Base-by-base conservation (phyloP, 2,329 filamentous ascomycete species). In the Epichloe sibirici region DNA sequence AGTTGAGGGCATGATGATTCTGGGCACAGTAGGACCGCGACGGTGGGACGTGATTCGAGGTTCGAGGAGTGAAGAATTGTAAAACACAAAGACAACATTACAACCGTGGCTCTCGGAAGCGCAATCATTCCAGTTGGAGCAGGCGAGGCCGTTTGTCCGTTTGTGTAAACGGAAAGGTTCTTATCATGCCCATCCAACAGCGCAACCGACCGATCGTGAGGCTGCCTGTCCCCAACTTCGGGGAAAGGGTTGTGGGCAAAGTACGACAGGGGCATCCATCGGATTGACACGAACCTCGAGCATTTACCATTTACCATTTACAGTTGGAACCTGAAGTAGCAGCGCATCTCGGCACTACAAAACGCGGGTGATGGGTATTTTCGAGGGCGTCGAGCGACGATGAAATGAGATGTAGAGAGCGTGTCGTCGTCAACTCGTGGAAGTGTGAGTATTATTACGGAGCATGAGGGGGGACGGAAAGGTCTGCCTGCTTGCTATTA, bases 261-360 rank as follows among this genome's bases (percentile, higher is more conserved):
- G 21, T 4, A 35, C 37, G 45, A 37, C 37, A 43, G 21, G 35
- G 17, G 15, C 9, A 35, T 28, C 8, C 25, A 42, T 43, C n/a
- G 40, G 21, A 15, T 38, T 12, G 9, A 53, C 51, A 53, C 51
- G 48, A 50, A 53, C 51, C 51, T 50, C 48, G 47, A 43, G 23
- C 25, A 28, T 40, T 8, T n/a, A 37, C 28, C 42, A 49, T 31
- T 34, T 46, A 51, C 40, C 42, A 49, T 31, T 34, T 46, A 51
- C 40, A 25, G 28, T 46, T 45, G 48, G 12, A 39, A 31, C n/a
- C 25, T 12, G 25, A 38, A 46, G 35, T 21, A 43, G 47, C 51
- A 49, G 43, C 25, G 35, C 51, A 53, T 53, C 48, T 53, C 37
- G 51, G 38, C 48, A 49, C 17, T 35, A 39, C 43, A 47, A 43